A percentile compares a stretch with the other conserved stretches of the same genome.
Conservation (phyloP, 2,329 filamentous ascomycete genomes). For the Didymella glomerata region DNA sequence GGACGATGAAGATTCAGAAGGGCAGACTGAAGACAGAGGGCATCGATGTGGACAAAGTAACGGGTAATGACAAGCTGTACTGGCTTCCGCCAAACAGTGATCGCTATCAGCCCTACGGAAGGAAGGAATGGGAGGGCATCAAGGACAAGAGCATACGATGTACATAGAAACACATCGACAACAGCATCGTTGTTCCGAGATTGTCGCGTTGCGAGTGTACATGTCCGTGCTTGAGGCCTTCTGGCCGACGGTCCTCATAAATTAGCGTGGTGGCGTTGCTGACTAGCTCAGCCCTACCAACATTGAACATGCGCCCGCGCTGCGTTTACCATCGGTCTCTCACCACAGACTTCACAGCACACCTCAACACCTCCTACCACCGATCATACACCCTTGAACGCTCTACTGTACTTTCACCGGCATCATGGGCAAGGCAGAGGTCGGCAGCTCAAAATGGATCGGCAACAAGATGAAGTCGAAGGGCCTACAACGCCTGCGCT, state of each 20-base stretch:
- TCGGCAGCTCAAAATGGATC: conserved; percentile 88
- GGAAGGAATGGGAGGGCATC: conserved; percentile 50
- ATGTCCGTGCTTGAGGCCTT: neutral
- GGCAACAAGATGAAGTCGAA: conserved; percentile 85
- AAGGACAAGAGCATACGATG: conserved; percentile 39
- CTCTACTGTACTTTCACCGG: too few relatives aligned
- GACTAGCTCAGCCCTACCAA: conserved; percentile 19
- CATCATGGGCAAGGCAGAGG: conserved; percentile 87
- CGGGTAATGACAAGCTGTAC: conserved; percentile 50
- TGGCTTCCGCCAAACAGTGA: conserved; percentile 51
- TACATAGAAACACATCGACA: conserved; percentile 16
- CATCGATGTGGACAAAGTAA: conserved; percentile 53
- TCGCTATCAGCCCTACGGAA: conserved; percentile 51
- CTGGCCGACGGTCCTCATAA: too few relatives aligned
- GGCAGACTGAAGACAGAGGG: conserved; percentile 54
- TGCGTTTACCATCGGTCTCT: neutral
- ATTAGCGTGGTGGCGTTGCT: conserved; percentile 16
- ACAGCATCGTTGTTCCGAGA: too few relatives aligned
- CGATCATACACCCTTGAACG: neutral
- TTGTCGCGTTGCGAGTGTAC: too few relatives aligned
- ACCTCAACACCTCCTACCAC: neutral
- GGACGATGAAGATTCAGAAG: conserved; percentile 58
- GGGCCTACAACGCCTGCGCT: conserved; percentile 73
- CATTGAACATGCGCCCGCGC: conserved; percentile 1
- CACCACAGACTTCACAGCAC: neutral